Evolutionary conservation across 2,329 filamentous ascomycete genomes (phyloP), one percentile per base, ranked within the genome.

Genomic region (Penicillium sp.): DNA sequence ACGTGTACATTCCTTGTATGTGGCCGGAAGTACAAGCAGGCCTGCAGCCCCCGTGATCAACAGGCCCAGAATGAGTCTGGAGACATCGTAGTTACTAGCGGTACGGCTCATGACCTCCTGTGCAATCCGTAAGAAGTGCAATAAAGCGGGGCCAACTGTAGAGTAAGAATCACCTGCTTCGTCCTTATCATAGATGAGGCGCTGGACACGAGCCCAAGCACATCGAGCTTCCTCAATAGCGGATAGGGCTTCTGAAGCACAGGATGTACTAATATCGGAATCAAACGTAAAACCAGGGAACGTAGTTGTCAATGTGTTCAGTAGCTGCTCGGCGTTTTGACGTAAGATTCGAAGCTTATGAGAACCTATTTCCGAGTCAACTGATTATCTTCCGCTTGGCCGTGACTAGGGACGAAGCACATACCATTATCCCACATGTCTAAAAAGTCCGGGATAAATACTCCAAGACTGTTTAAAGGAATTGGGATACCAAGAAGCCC

Each of bases 1-100:
- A 43, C 48, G 59, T 21, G 43, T 48, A 66, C 67, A 31, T 29
- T 59, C 49, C 60, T 57, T 33, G 70, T 62, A 43, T 52, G 60
- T 60, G 34, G 62, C 48, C 34, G 61, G 52, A 28, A 64, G 55
- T 15, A 70, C 69, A 3, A 72, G 57, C 4, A 66, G 54, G n/a
- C 77, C 66, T 19, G 77, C 74, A 28, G 74, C 46, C 3, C 64
- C 45, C 24, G 74, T 63, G 32, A 77, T 64, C 32, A 58, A 40
- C 37, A 66, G 57, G 39, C 70, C 64, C 53, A 66, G 12, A 54
- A 55, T 53, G 55, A 70, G 62, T 53, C 61, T 81, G 1, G 75
- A 63, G 55, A 94, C 75, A 63, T 95, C 79, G 66, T 98, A 98
- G 64, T 95, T 94, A 67, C 89, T 96, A 4, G 93, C 90, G 65